phyloP scores from a whole-genome alignment of 305 asterid species.

The Nicotiana rustica region DNA sequence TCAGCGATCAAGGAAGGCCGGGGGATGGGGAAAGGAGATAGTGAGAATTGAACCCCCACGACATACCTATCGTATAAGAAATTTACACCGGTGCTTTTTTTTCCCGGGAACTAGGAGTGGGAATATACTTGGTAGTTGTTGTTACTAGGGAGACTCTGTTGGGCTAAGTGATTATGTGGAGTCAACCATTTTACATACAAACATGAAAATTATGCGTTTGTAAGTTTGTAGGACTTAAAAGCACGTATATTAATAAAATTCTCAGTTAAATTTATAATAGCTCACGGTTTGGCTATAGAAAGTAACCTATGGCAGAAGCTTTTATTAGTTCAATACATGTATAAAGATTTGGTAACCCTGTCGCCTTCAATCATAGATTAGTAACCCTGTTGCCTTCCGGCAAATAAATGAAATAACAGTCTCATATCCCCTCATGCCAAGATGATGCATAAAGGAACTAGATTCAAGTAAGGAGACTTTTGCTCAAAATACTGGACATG shows the following conservation, averaged over 20 bases:
- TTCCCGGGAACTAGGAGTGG: no score
- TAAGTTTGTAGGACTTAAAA: no score
- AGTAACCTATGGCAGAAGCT: not conserved
- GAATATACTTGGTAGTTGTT: no score
- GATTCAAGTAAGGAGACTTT: conserved; percentile 13
- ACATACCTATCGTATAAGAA: no score
- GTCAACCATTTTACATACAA: no score
- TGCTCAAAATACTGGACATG: not conserved
- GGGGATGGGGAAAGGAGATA: no score
- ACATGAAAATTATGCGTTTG: no score
- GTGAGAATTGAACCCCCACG: no score
- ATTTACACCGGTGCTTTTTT: no score
- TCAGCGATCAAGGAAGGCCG: no score
- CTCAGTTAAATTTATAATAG: not conserved
- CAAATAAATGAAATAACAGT: not conserved
- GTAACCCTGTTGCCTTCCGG: not conserved
- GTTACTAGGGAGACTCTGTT: no score
- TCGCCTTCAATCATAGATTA: not conserved
- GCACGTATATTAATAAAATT: not conserved
- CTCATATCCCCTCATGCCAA: conserved; percentile 4
- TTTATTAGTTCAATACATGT: conserved; percentile 3
- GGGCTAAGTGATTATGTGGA: no score
- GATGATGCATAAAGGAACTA: not conserved
- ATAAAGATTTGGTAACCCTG: not conserved
- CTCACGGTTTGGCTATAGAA: not conserved